A percentile compares a stretch with the other conserved stretches of the same genome.
Evolutionary conservation across 78 protist species (phyloP).

Genomic region (Dictyostelium discoideum): DNA sequence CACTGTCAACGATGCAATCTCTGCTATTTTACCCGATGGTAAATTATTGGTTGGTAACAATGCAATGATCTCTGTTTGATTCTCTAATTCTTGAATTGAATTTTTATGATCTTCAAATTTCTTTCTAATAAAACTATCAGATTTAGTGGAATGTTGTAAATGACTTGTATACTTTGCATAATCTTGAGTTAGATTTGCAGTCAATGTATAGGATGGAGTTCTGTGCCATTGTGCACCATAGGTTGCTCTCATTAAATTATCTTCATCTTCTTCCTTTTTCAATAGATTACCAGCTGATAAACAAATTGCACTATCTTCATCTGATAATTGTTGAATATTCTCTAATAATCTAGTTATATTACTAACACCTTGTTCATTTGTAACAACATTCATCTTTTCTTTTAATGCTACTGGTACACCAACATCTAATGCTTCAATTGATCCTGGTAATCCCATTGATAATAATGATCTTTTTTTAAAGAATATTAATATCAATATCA

Average conservation of each 20-base stretch:
- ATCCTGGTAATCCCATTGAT: constrained; percentile 83
- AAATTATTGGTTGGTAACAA: constrained; percentile 40
- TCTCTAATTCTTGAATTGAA: constrained; percentile 33
- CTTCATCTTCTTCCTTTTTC: constrained; percentile 79
- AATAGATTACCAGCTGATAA: constrained; percentile 25
- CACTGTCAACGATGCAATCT: constrained; percentile 33
- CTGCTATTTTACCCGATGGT: constrained; percentile 35
- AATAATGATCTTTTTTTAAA: constrained; percentile 39
- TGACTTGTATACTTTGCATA: constrained; percentile 50
- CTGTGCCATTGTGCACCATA: constrained; percentile 59
- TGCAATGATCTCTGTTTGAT: constrained; percentile 34
- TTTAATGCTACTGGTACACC: constrained; percentile 77
- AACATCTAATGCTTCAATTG: constrained; percentile 73
- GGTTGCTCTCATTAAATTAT: constrained; percentile 62
- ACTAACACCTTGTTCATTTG: constrained; percentile 33
- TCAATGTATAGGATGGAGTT: constrained; percentile 76
- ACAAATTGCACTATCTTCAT: constrained; percentile 44
- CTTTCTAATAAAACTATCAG: constrained; percentile 51
- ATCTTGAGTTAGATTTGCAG: constrained; percentile 65
- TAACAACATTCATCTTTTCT: constrained; percentile 74
- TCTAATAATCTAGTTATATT: constrained; percentile 9
- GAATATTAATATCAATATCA: too few species aligned
- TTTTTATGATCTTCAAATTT: constrained; percentile 57
- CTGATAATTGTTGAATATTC: constrained; percentile 31
- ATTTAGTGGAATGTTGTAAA: constrained; percentile 65